Evolutionary conservation across 2,329 filamentous ascomycete species (phyloP), one percentile per base, ranked within the genome.

Genomic region (Paramyrothecium roridum): DNA sequence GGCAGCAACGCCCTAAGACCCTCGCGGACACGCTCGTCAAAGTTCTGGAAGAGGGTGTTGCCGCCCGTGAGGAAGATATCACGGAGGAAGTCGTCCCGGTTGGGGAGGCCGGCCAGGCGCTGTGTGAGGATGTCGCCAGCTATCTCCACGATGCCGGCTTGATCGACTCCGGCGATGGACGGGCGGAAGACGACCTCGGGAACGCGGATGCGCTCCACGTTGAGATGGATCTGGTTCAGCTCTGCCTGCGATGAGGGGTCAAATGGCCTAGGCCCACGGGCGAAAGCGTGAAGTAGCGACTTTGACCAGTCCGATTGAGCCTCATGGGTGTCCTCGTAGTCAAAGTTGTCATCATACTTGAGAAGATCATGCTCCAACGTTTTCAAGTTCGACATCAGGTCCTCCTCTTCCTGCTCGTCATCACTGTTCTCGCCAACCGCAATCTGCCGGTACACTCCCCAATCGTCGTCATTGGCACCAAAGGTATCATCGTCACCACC

Each of bases 11-110:
- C 84, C 40, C 83, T 81, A 53, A 98, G 76, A 50, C 95, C 93
- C 30, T 82, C 80, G 52, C 82, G 78, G 58, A 98, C 76, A 30
- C 93, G 80, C 65, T 96, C 88, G 65, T 97, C 92, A 67, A 99
- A 96, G 60, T 89, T 89, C 56, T 83, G 75, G 73, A 97, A 96
- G 48, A 96, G 75, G 0, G 90, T 91, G 70, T 93, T 93, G 17
- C 96, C 95, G n/a, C 95, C 93, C 0, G 93, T 98, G 45, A 98
- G 74, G 76, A 99, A 98, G 40, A 99, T 82, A 69, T 99, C 93
- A 48, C 84, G 85, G 21, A 97, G 75, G 47, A 97, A 86, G 48
- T 85, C 84, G 61, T 88, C 81, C 56, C 87, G 85, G 60, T 84
- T 71, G 20, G 73, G 61, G 53, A 84, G 65, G 50, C 77, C 76